Base-by-base conservation (phyloP, 1,139 yeast species). In the Scheffersomyces lignicola region DNA sequence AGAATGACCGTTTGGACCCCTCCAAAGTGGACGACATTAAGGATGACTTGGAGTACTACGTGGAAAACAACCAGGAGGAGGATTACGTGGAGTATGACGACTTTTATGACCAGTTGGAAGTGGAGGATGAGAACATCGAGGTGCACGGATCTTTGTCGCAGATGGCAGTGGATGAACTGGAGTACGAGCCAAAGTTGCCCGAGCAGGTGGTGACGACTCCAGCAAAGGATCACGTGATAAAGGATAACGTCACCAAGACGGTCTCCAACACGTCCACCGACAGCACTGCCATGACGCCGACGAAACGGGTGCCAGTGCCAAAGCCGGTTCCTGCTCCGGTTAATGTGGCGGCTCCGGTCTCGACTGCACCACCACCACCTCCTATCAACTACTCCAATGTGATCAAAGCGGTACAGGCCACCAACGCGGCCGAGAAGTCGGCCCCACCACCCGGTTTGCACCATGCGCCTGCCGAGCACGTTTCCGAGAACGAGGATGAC, bases 1-100 rank as follows among this genome's bases (percentile, higher is more conserved):
- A 88, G 45, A 89, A 86, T 57, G 95, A 89, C 44, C 83, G 78
- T 37, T 64, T 92, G 47, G 90, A 85, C 32, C 86, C 94, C 1
- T 96, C 88, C 17, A 78, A 78, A 40, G 79, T 94, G 12, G 85
- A 84, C 50, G 83, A 76, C 20, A 78, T 88, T 39, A 83, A 83
- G 52, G 99, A 94, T 40, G 97, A 92, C 58, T 85, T 94, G 54
- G 88, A 78, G 48, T 92, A 90, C 61, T 92, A 89, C 57, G 96
- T 94, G 30, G 97, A 92, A 44, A 86, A 92, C 44, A 94, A 92
- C 54, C 95, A 86, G 60, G 97, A 89, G 39, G 95, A 83, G n/a
- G 96, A 90, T 52, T 94, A 89, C 58, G 86, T 92, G 16, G 97
- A 92, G 54, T 96, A 92, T 58, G 97, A 92, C 50, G 92, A 89